Conservation (phyloP, 495 filamentous ascomycete genomes). For the Podospora tetraspora region DNA sequence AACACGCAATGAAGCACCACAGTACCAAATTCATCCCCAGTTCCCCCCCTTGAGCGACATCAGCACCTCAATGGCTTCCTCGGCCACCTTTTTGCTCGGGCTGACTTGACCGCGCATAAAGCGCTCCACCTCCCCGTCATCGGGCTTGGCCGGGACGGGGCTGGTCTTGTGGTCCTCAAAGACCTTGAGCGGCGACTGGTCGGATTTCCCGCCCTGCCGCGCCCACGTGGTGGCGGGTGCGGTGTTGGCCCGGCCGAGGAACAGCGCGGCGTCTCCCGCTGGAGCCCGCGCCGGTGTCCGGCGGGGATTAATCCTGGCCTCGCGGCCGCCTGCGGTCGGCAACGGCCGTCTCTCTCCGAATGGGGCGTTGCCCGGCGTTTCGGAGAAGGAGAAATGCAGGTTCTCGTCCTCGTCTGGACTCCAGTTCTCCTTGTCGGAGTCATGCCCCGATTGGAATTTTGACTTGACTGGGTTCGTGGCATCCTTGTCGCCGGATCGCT, state of each 20-base stretch:
- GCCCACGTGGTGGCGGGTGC: slow-evolving; percentile 20
- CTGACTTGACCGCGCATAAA: slow-evolving; percentile 61
- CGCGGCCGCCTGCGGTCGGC: slow-evolving; percentile 12
- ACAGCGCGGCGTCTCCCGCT: slow-evolving; percentile 21
- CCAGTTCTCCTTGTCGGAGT: slow-evolving; percentile 97
- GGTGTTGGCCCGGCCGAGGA: slow-evolving; percentile 33
- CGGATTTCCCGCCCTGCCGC: slow-evolving; percentile 4
- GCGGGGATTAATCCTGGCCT: slow-evolving; percentile 30
- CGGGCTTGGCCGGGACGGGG: not conserved
- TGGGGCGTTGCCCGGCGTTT: slow-evolving; percentile 1
- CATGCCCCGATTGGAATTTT: slow-evolving; percentile 44
- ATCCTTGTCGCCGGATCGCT: slow-evolving; percentile 21
- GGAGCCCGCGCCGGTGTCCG: slow-evolving; percentile 32
- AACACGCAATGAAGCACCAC: not conserved
- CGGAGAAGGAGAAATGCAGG: slow-evolving; percentile 26
- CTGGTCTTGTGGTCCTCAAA: slow-evolving; percentile 33
- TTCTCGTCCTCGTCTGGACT: slow-evolving; percentile 49
- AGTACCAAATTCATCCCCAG: slow-evolving; percentile 37
- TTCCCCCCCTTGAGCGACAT: slow-evolving; percentile 62
- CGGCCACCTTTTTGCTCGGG: slow-evolving; percentile 58
- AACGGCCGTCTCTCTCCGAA: slow-evolving; percentile 18
- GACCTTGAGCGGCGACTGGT: slow-evolving; percentile 28
- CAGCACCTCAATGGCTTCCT: slow-evolving; percentile 74
- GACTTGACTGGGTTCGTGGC: slow-evolving; percentile 39
- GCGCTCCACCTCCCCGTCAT: slow-evolving; percentile 52